These are phyloP conservation scores for Globisporangium nodosum DNA, from an alignment of 352 stramenopile species.

Conservation along the genomic window DNA sequence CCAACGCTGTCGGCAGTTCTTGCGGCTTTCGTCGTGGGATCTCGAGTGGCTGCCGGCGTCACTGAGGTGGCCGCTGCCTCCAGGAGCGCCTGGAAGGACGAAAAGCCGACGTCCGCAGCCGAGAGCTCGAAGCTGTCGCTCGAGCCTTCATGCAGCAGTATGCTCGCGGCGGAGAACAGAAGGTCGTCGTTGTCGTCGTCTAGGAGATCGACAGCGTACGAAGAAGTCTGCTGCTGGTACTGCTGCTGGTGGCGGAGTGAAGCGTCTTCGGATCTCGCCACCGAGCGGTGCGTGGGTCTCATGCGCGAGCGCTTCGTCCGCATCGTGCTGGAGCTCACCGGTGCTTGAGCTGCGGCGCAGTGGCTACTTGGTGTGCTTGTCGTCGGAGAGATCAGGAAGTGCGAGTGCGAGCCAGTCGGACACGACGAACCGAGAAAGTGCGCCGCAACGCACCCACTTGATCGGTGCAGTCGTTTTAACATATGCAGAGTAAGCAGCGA, in stretches of 20 bases:
- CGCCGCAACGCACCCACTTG: no score
- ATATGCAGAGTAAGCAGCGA: no score
- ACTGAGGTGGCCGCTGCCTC: neutral
- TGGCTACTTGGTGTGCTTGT: no score
- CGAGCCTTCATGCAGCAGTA: neutral
- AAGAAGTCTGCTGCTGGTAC: neutral
- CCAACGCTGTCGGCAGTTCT: neutral
- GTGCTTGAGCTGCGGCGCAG: no score
- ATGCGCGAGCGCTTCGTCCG: neutral
- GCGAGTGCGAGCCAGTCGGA: no score
- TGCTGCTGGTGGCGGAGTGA: neutral
- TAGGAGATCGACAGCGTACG: neutral
- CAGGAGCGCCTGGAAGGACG: slow-evolving; percentile 3
- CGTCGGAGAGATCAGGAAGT: no score
- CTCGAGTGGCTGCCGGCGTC: neutral
- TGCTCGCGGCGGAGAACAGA: neutral
- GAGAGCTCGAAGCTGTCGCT: neutral
- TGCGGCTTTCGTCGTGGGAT: no score
- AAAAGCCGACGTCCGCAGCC: neutral
- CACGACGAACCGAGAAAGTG: no score
- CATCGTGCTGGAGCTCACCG: neutral
- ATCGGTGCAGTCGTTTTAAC: no score
- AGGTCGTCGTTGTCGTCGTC: neutral
- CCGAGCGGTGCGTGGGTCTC: neutral
- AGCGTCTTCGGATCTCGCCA: neutral